Percentiles rank a stretch among this genome's conserved stretches.
These are phyloP conservation scores for Solanum hybrid DNA, from an alignment of 305 asterid genomes.

Conservation along the genomic window DNA sequence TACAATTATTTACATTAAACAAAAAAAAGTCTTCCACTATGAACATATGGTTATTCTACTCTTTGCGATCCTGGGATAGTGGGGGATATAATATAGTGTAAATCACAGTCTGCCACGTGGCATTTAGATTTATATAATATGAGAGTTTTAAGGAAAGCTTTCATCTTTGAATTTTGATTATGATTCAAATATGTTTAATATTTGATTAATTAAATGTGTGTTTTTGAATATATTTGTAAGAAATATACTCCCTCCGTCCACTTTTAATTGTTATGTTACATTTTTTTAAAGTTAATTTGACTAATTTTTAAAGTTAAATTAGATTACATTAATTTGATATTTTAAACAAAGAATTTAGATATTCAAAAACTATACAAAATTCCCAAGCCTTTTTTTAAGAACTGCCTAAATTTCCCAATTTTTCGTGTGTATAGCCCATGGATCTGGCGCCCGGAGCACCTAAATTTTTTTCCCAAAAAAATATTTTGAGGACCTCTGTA, in stretches of 20 bases:
- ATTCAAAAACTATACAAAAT: background rate
- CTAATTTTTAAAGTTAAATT: too few species aligned
- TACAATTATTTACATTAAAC: background rate
- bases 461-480: background rate
- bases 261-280: too few species aligned
- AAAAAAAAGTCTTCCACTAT: background rate
- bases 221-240: background rate
- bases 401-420: fast-evolving
- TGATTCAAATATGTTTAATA: background rate
- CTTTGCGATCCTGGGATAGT: background rate
- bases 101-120: background rate
- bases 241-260: background rate
- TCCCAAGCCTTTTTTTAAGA: too few species aligned
- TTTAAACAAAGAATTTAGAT: too few species aligned
- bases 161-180: background rate
- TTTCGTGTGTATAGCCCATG: background rate
- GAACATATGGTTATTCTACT: background rate
- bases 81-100: background rate
- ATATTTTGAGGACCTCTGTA: too few species aligned
- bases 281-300: background rate
- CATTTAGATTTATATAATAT: background rate
- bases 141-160: background rate
- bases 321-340: too few species aligned
- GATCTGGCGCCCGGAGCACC: background rate
- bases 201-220: background rate